Percentiles rank a stretch among this genome's conserved stretches.
phyloP scores from a whole-genome alignment of 441 rosid genomes.

The Mallotus repandus region DNA sequence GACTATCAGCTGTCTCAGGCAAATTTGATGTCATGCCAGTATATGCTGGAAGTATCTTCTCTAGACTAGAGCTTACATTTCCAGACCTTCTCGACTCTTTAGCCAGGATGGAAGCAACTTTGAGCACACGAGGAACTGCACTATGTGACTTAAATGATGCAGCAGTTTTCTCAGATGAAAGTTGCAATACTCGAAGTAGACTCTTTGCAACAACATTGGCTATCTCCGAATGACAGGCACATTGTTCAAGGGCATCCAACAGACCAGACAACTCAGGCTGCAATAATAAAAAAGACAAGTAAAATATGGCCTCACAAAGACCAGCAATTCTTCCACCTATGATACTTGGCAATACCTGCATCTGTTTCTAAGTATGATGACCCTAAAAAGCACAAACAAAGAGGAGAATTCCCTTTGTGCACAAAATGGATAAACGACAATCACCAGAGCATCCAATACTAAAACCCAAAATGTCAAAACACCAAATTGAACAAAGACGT shows the following conservation, averaged over 20 bases:
- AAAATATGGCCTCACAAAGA: not conserved
- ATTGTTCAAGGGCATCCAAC: constrained; percentile 88
- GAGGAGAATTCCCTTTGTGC: not conserved
- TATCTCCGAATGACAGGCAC: constrained; percentile 66
- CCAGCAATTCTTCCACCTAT: not conserved
- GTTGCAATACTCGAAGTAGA: constrained; percentile 68
- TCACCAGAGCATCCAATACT: not conserved
- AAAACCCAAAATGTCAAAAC: not conserved
- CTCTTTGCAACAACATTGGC: constrained; percentile 67
- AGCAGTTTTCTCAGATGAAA: constrained; percentile 66
- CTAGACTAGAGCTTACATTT: constrained; percentile 29
- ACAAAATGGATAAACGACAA: not conserved
- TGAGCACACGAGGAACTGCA: constrained; percentile 79
- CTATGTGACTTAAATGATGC: constrained; percentile 68
- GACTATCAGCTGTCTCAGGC: constrained; percentile 37
- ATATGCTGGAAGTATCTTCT: constrained; percentile 33
- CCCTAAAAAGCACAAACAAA: not conserved
- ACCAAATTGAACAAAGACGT: not conserved
- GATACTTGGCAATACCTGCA: not conserved
- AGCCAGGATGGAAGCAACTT: constrained; percentile 78
- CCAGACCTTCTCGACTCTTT: constrained; percentile 55
- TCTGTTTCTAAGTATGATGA: constrained; percentile 2
- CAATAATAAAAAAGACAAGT: constrained; percentile 21
- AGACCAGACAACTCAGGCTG: constrained; percentile 88
- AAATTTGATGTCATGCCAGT: constrained; percentile 36